Evolutionary conservation across 2,329 filamentous ascomycete genomes (phyloP), one percentile per base, ranked within the genome.

Genomic region (Calonectria pseudoreteaudii): DNA sequence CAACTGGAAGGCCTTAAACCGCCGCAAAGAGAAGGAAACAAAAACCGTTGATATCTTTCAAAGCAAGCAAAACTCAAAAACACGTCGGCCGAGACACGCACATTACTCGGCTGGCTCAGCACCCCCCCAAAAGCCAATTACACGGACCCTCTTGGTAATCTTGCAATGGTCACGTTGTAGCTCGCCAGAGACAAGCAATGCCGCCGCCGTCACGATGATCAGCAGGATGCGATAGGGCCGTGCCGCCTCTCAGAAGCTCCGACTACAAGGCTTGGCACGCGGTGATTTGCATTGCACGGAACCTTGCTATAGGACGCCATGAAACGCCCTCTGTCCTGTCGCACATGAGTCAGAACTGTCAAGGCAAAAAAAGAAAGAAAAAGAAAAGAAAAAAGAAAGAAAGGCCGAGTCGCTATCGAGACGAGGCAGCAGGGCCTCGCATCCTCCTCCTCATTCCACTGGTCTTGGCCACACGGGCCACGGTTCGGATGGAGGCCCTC

Each of bases 241-340:
- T n/a, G 56, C 26, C 23, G 14, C 6, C n/a, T 36, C 38, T 36
- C 23, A 38, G n/a, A 23, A n/a, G 53, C 56, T 36, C 20, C 38
- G 31, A 26, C 56, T 23, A 38, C n/a, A 20, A 28, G 36, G 34
- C 31, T 60, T 60, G 56, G 56, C 56, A 60, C 56, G 23, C 23
- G 56, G 56, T 60, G 56, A 60, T 60, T 60, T 60, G 20, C 56
- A 60, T 60, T 38, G n/a, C n/a, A 28, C n/a, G n/a, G n/a, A 60
- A 10, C 56, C 56, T 23, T 38, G 20, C 31, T 23, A 28, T 16
- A 38, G 56, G 31, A n/a, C 34, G 56, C 56, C 14, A 60, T 38
- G 34, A 38, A 36, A 60, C 56, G n/a, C 56, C 20, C 34, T 38
- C 31, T n/a, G 13, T 47, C 44, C n/a, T 23, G 44, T 23, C n/a